Base-by-base conservation (phyloP, 768 basidiomycete genomes). In the Ephemerocybe angulata region DNA sequence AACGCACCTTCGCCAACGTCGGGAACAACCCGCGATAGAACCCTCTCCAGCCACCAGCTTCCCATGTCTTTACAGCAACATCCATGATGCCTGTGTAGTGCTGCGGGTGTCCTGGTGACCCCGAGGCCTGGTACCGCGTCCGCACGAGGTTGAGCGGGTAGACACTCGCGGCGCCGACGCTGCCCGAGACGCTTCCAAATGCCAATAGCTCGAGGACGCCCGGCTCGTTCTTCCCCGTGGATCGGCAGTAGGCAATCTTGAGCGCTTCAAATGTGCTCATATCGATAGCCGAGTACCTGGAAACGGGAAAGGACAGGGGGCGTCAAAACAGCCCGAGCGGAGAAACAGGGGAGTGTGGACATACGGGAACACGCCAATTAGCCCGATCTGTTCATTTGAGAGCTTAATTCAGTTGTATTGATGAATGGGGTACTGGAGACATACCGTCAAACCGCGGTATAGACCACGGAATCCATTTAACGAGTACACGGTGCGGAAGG, bases 201-300 rank as follows among this genome's bases (percentile, higher is more conserved):
- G 90, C 85, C 17, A 98, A 82, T 28, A 93, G 67, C 25, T 90
- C 93, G 51, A 94, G 77, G 5, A 94, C 84, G 2, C 91, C 90
- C 0, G 96, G 93, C 67, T 99, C 95, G 25, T 93, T 87, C 63
- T 87, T 83, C 30, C 87, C 88, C 4, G 90, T 90, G 29, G 94
- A 96, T 50, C 85, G 82, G 35, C 88, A 74, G 69, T 98, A 98
- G 2, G 89, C 86, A 41, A 94, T 75, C 68, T 98, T 98, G 54
- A 99, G 83, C 2, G 93, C 92, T 73, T 98, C 96, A 56, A 97
- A 98, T 3, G 95, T 95, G 62, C 87, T 90, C 91, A 93, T 96
- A 70, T 99, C 96, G 59, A 98, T 99, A 4, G 96, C 96, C 13
- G 91, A 88, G 67, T 90, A 91, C 55, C 87, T 88, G 66, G 48